Evolutionary conservation across 805 yeast species (phyloP), one percentile per base, ranked within the genome.

Genomic region (Candida berthetii): DNA sequence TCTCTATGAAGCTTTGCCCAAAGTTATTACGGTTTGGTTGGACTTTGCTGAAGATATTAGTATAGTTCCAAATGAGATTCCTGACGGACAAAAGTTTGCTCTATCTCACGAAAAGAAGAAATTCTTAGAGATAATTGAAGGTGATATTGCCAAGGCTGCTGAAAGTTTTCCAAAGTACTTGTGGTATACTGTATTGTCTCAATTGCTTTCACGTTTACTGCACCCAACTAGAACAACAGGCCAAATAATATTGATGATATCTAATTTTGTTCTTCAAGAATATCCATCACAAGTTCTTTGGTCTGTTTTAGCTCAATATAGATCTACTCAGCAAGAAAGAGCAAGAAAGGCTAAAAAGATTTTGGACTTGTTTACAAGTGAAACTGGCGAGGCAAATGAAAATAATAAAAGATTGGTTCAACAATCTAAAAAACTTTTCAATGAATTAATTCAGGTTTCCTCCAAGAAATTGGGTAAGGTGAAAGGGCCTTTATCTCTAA

Each of bases 201-300:
- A 93, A 57, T 58, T 93, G 29, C 64, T 91, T 5, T 88, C 97
- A 0, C 71, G 98, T 51, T 69, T 90, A 43, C 67, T 77, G 1
- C 93, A 86, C 52, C 65, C 72, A 1, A 80, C 83, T 47, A 60
- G 62, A 2, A 65, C 68, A 0, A 79, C 93, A 0, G 74, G 71
- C 24, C 71, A 69, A 2, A 61, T 80, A 17, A 68, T 93, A 14
- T 60, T 73, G 40, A 61, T 66, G n/a, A 75, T 91, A 18, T 65
- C 90, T 10, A 64, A 74, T 13, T 62, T 68, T 13, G 70, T 91
- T 11, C 69, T 83, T 0, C 62, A 64, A 25, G 68, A 74, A 19
- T 93, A 88, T 57, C 96, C 97, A 0, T 74, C 77, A 15, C 91
- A 87, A 46, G 78, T 90, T 17, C 65, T 93, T n/a, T 93, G 97